Evolutionary conservation across 78 protist species (phyloP).

Genomic region (Fonticula alba): DNA sequence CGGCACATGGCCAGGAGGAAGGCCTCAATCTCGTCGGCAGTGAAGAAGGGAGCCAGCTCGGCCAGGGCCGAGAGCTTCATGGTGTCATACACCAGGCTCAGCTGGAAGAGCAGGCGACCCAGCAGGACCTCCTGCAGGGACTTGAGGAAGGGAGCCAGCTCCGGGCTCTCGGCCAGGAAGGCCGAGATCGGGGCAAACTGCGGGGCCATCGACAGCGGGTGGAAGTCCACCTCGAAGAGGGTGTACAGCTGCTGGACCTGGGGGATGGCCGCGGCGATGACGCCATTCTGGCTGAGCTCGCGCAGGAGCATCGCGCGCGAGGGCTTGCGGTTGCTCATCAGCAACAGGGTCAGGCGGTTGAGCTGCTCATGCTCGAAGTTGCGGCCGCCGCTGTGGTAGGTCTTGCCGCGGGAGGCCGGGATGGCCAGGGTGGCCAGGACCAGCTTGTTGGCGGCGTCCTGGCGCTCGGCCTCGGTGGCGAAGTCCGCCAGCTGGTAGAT

Average conservation of each 20-base stretch:
- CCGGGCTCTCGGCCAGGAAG: neutral
- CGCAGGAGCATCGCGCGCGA: neutral
- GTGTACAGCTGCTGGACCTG: conserved; percentile 4
- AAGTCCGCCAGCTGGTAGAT: conserved; percentile 1
- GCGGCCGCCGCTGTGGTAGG: too few species aligned
- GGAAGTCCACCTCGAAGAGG: conserved; percentile 8
- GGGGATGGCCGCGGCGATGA: neutral
- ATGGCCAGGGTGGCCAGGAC: neutral
- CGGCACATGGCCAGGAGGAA: too few species aligned
- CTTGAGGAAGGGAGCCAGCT: neutral
- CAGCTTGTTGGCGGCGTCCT: neutral
- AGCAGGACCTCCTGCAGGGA: conserved; percentile 5
- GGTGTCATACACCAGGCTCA: neutral
- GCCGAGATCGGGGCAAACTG: neutral
- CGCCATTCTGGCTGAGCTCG: too few species aligned
- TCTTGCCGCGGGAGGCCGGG: neutral
- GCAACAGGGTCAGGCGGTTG: neutral
- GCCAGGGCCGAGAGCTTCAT: neutral
- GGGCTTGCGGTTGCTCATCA: neutral
- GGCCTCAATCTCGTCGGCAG: too few species aligned
- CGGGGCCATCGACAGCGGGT: conserved; percentile 3
- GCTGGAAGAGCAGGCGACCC: conserved; percentile 11
- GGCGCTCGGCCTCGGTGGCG: conserved; percentile 1
- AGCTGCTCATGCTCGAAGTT: neutral
- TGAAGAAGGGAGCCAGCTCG: neutral